Percentiles rank a stretch among this genome's conserved stretches.
phyloP scores from a whole-genome alignment of 2,329 filamentous ascomycete species.

The Beauveria sp. region DNA sequence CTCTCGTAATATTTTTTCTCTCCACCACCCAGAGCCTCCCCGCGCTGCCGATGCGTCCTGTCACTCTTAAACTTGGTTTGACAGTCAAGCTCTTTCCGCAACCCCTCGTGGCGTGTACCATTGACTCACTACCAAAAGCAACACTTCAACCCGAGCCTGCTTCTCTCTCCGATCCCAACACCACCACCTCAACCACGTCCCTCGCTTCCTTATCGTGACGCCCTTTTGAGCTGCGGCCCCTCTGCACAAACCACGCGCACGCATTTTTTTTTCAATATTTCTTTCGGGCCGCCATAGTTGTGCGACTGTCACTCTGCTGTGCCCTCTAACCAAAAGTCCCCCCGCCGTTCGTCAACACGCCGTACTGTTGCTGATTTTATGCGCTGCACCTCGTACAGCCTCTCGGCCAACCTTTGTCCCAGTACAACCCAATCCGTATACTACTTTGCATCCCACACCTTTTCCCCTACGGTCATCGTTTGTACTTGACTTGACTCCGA shows the following conservation, averaged over 20 bases:
- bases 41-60: conserved; percentile 1
- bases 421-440: conserved; percentile 6
- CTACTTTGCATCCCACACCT: neutral
- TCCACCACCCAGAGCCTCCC: neutral
- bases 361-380: neutral
- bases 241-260: neutral
- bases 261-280: neutral
- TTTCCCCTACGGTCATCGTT: neutral
- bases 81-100: neutral
- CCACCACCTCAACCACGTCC: neutral
- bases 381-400: neutral
- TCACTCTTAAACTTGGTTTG: neutral
- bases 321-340: conserved; percentile 4
- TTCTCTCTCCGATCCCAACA: neutral
- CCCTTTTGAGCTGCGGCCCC: neutral
- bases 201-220: neutral
- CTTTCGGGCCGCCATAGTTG: conserved; percentile 2
- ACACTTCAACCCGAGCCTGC: neutral
- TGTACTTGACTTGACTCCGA: neutral
- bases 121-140: neutral
- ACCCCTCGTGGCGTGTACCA: neutral
- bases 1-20: conserved; percentile 2
- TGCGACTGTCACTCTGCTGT: neutral
- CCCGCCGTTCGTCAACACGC: neutral
- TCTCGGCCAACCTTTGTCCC: neutral